Conservation (phyloP, 306 rosid species). For the Carpinus fangiana region DNA sequence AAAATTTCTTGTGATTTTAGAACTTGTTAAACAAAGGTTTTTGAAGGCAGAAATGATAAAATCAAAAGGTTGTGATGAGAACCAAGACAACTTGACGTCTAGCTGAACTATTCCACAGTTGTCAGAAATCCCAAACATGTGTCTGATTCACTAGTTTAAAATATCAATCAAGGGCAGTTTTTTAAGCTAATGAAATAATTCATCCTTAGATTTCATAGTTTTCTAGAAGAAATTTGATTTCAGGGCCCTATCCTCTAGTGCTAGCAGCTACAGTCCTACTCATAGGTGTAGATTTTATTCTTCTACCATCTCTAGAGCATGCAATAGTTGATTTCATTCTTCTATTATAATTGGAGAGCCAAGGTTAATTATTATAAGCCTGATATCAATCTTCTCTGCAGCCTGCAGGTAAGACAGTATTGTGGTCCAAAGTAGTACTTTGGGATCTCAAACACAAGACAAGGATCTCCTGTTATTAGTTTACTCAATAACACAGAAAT, state of each 20-base stretch:
- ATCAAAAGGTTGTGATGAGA: neutral
- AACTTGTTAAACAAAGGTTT: neutral
- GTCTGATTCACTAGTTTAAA: neutral
- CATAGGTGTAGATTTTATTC: neutral
- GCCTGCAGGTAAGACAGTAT: neutral
- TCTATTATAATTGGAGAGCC: neutral
- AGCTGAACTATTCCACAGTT: neutral
- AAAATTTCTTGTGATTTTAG: too few species aligned
- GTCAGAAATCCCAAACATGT: constrained; percentile 2
- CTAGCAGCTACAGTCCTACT: neutral
- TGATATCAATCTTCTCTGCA: neutral
- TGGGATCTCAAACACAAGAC: neutral
- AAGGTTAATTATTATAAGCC: neutral
- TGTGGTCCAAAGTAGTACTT: neutral
- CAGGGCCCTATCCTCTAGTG: neutral
- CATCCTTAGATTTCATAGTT: neutral
- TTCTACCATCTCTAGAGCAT: neutral
- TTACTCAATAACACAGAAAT: too few species aligned
- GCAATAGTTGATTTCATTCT: neutral
- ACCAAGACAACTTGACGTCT: neutral
- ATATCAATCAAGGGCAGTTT: neutral
- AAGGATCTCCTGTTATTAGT: too few species aligned
- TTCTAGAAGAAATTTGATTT: neutral
- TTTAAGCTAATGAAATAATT: neutral
- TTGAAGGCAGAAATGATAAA: neutral